Percentiles rank a stretch among this genome's conserved stretches.
Evolutionary conservation across 768 basidiomycete genomes (phyloP).

Genomic region (Trametes elegans): DNA sequence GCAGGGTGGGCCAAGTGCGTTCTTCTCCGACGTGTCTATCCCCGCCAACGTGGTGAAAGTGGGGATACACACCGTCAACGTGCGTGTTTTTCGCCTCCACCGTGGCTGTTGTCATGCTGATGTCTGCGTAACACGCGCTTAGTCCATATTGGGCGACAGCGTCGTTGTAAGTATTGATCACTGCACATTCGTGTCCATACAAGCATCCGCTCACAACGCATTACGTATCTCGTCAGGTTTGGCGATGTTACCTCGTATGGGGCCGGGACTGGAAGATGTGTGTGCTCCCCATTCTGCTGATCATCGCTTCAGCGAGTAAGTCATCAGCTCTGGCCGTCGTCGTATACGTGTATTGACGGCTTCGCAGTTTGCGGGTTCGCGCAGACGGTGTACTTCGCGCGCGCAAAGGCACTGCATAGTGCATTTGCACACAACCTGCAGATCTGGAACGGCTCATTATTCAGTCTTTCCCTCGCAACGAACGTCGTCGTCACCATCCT

Average conservation of each 20-base stretch:
- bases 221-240: conserved; percentile 22
- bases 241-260: conserved; percentile 37
- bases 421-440: conserved; percentile 34
- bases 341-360: background rate
- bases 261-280: conserved; percentile 31
- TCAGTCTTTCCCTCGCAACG: conserved; percentile 33
- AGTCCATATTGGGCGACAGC: conserved; percentile 35
- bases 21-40: conserved; percentile 34
- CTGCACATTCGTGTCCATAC: background rate
- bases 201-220: background rate
- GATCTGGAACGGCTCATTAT: conserved; percentile 36
- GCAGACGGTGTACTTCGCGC: conserved; percentile 31
- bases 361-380: conserved; percentile 33
- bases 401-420: conserved; percentile 28
- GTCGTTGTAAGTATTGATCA: conserved; percentile 26
- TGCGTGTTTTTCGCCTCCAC: conserved; percentile 28
- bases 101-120: conserved; percentile 9
- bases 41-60: conserved; percentile 38
- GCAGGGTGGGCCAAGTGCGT: conserved; percentile 32
- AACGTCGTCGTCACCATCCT: conserved; percentile 34
- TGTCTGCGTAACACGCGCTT: background rate
- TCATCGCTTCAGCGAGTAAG: conserved; percentile 32
- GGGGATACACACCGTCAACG: conserved; percentile 34
- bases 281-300: conserved; percentile 29
- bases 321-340: background rate